These are phyloP conservation scores for Solioccasus polychromus DNA, from an alignment of 768 basidiomycete species.

Conservation along the genomic window DNA sequence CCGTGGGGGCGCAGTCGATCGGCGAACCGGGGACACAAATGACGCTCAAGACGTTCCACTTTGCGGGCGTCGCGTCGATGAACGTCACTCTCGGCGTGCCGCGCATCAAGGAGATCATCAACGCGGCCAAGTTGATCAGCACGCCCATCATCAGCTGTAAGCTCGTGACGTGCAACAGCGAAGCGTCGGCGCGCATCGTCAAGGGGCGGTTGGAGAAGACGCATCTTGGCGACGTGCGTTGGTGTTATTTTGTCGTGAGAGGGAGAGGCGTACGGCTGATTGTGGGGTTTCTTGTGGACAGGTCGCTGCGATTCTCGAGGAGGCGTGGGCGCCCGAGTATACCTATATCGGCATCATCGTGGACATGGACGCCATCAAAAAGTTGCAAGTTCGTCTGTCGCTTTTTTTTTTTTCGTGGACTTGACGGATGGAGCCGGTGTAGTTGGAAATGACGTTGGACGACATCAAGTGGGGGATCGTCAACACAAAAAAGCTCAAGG, in stretches of 20 bases:
- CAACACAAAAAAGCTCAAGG: constrained; percentile 82
- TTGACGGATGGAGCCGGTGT: background rate
- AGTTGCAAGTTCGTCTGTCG: constrained; percentile 75
- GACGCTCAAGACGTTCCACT: constrained; percentile 99
- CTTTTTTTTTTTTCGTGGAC: background rate
- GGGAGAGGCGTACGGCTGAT: no score
- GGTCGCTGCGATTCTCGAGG: constrained; percentile 91
- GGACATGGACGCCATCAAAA: constrained; percentile 82
- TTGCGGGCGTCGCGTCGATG: constrained; percentile 99
- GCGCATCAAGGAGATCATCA: constrained; percentile 99
- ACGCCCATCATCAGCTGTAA: constrained; percentile 99
- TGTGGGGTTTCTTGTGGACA: constrained; percentile 29
- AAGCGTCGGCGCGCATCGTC: constrained; percentile 95
- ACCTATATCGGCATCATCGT: constrained; percentile 93
- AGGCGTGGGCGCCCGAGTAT: constrained; percentile 92
- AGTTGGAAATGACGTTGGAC: constrained; percentile 92
- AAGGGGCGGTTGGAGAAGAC: constrained; percentile 97
- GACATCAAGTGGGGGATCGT: constrained; percentile 93
- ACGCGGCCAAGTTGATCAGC: constrained; percentile 94
- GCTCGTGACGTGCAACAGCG: constrained; percentile 78
- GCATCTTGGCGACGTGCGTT: constrained; percentile 80
- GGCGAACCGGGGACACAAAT: constrained; percentile 99
- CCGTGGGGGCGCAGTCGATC: constrained; percentile 97
- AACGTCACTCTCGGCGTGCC: constrained; percentile 99
- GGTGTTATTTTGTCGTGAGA: background rate